Evolutionary conservation across 2,329 filamentous ascomycete genomes (phyloP), one percentile per base, ranked within the genome.

Genomic region (Nemania sp.): DNA sequence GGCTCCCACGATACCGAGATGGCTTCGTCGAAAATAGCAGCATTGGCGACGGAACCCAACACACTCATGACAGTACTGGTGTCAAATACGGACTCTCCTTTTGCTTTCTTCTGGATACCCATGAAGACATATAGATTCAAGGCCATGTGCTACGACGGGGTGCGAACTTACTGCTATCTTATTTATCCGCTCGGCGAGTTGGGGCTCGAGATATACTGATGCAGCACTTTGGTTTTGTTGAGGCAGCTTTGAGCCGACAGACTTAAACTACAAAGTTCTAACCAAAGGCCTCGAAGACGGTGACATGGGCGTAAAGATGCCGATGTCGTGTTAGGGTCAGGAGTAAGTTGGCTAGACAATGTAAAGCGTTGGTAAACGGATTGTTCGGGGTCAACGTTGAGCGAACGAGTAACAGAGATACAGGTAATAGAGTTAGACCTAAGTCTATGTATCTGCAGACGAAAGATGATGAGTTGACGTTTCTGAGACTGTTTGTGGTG

Each of bases 361-460:
- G 24, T 34, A 48, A 31, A 15, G 19, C 11, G 48, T 49, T 30
- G 11, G 26, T 15, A 30, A 49, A 41, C 28, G 30, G 45, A 42
- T 43, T 24, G 36, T 56, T 47, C 36, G 47, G 33, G 45, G 34
- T 52, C 31, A 42, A 52, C 31, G 34, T 56, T 44, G 48, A 46
- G 39, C 48, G 43, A 31, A 33, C 49, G 46, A 42, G 50, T 49
- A 45, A 46, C 40, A 49, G 41, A 40, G 39, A 39, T 37, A 64
- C 67, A 69, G 67, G 66, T 70, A 67, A 64, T 61, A 57, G 50
- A 64, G 52, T 52, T 62, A 62, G 52, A 59, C 63, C 64, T 63
- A 64, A 69, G 66, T 70, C 69, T 75, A 73, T 72, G 75, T 73
- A 72, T 59, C 49, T 49, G 57, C 36, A 59, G 52, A 45, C 43